phyloP scores from a whole-genome alignment of 2,329 filamentous ascomycete genomes.

The Hypomyces perniciosus region DNA sequence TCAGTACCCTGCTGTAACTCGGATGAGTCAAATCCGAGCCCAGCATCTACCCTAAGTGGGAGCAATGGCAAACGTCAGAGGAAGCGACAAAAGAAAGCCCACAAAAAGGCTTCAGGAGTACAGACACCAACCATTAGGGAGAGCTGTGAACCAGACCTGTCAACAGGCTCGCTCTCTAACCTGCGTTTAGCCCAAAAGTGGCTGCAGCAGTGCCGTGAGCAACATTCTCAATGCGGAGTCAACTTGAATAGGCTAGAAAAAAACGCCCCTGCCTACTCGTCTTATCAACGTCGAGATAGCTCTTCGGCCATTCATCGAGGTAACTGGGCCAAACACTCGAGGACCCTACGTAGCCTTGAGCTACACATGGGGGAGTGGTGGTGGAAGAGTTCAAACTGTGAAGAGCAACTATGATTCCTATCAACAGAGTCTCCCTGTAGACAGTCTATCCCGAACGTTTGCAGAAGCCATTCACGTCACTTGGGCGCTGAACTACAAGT shows the following conservation, averaged over 20 bases:
- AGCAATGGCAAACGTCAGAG: not conserved
- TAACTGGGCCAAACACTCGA: not conserved
- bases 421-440: constrained; percentile 1
- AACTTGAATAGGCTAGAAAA: not conserved
- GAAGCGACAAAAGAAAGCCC: not conserved
- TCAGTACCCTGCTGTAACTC: not conserved
- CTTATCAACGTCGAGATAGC: constrained; percentile 6
- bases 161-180: not conserved
- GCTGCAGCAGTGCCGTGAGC: not conserved
- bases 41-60: not conserved
- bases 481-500: not conserved
- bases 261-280: not conserved
- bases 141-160: not conserved
- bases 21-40: not conserved
- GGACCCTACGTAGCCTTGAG: constrained; percentile 12
- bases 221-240: not conserved
- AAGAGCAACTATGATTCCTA: not conserved
- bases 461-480: constrained; percentile 1
- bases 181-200: constrained; percentile 1
- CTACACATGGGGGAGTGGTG: constrained; percentile 12
- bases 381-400: not conserved
- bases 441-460: not conserved
- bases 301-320: constrained; percentile 5
- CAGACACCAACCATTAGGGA: not conserved
- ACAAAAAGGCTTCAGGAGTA: not conserved